Evolutionary conservation across 208 protist species (phyloP).

Genomic region (Wallacemonas rigidus): DNA sequence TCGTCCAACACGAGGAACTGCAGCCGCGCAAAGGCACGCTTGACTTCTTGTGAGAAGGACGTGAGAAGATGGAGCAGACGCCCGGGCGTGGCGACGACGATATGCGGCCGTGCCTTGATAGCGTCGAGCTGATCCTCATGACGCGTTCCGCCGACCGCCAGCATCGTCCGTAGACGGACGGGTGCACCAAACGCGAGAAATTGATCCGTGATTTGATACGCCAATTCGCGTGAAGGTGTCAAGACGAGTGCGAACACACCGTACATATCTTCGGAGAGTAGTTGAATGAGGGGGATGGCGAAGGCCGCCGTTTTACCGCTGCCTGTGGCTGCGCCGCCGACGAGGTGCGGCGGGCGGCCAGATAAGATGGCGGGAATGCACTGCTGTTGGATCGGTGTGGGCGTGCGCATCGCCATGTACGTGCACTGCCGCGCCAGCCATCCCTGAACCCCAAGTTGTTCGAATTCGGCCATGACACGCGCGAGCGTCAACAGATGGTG

Average conservation of each 20-base stretch:
- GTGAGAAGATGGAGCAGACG: constrained; percentile 63
- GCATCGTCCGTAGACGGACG: constrained; percentile 63
- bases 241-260: constrained; percentile 97
- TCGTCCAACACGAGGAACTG: constrained; percentile 88
- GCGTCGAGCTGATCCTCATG: constrained; percentile 80
- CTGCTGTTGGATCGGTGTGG: constrained; percentile 78
- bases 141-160: constrained; percentile 76
- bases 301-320: constrained; percentile 99
- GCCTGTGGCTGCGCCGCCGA: constrained; percentile 96
- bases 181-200: constrained; percentile 85
- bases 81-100: constrained; percentile 87
- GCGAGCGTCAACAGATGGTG: neutral
- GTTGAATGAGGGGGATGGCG: constrained; percentile 97
- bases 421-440: constrained; percentile 79
- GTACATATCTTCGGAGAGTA: constrained; percentile 95
- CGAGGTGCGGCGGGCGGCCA: constrained; percentile 77
- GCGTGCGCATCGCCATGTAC: constrained; percentile 77
- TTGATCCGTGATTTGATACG: constrained; percentile 95
- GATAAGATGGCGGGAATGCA: constrained; percentile 80
- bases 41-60: constrained; percentile 50
- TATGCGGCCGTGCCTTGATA: constrained; percentile 69
- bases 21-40: constrained; percentile 62
- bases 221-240: constrained; percentile 97
- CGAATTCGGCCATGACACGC: constrained; percentile 57
- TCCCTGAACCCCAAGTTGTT: constrained; percentile 65